These are phyloP conservation scores for Phoma herbarum DNA, from an alignment of 2,329 filamentous ascomycete species.

Conservation along the genomic window DNA sequence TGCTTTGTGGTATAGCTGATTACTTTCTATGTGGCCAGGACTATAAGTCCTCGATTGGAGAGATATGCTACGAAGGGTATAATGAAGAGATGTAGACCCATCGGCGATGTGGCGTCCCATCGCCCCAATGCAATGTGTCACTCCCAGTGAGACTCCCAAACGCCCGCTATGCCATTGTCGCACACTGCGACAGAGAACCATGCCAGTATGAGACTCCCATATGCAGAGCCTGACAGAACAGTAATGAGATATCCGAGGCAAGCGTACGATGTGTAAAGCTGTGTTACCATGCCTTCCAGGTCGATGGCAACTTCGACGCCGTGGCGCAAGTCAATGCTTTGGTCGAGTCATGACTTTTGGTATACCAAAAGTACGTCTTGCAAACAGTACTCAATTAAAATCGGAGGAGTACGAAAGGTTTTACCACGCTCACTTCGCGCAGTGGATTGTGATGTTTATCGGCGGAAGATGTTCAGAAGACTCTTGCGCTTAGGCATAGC, in stretches of 20 bases:
- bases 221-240: conserved; percentile 10
- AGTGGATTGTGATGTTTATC: conserved; percentile 23
- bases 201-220: conserved; percentile 1
- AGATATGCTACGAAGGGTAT: conserved; percentile 19
- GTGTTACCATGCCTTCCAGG: conserved; percentile 5
- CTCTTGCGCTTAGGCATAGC: conserved; percentile 58
- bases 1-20: conserved; percentile 1
- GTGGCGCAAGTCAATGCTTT: conserved; percentile 10
- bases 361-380: background rate
- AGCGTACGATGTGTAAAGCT: conserved; percentile 1
- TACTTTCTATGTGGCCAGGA: conserved; percentile 18
- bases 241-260: background rate
- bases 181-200: conserved; percentile 13
- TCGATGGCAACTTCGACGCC: conserved; percentile 12
- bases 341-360: conserved; percentile 13
- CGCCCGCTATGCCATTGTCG: conserved; percentile 19
- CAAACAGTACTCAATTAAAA: conserved; percentile 3
- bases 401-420: background rate
- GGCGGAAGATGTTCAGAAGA: conserved; percentile 56
- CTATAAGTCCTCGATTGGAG: conserved; percentile 5
- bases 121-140: conserved; percentile 19
- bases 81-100: conserved; percentile 21
- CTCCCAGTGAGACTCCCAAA: conserved; percentile 16
- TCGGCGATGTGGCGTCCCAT: conserved; percentile 13
- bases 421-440: conserved; percentile 1